phyloP scores from a whole-genome alignment of 257 asterid species.

The Fraxinus cuspidata region DNA sequence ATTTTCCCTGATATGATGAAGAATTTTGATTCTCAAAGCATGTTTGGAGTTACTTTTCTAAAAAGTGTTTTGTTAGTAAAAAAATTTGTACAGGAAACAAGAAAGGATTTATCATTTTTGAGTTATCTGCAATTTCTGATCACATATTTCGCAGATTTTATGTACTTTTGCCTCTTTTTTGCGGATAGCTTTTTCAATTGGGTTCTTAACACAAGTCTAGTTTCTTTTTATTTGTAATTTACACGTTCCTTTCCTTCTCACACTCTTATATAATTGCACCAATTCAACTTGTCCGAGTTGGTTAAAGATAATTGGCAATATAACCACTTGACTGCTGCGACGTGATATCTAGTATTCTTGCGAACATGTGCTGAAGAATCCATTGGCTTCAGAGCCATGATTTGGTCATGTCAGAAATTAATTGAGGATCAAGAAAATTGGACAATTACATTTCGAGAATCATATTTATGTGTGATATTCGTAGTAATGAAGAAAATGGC shows the following conservation, averaged over 20 bases:
- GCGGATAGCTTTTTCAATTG: background rate
- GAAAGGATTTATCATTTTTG: background rate
- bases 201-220: background rate
- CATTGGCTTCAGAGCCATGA: too few relatives aligned
- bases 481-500: background rate
- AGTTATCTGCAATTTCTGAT: background rate
- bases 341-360: too few relatives aligned
- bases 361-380: too few relatives aligned
- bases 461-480: too few relatives aligned
- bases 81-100: too few relatives aligned
- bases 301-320: too few relatives aligned
- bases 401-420: too few relatives aligned
- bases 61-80: too few relatives aligned
- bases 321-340: too few relatives aligned
- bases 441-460: too few relatives aligned
- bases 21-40: background rate
- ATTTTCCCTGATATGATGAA: background rate
- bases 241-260: background rate
- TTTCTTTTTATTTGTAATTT: background rate
- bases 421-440: too few relatives aligned
- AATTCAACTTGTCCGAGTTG: slow-evolving; percentile 1
- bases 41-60: background rate
- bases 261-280: slow-evolving; percentile 16
- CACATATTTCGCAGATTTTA: background rate
- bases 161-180: background rate